Conservation (phyloP, 2,329 filamentous ascomycete species). For the Colletotrichum limetticola region DNA sequence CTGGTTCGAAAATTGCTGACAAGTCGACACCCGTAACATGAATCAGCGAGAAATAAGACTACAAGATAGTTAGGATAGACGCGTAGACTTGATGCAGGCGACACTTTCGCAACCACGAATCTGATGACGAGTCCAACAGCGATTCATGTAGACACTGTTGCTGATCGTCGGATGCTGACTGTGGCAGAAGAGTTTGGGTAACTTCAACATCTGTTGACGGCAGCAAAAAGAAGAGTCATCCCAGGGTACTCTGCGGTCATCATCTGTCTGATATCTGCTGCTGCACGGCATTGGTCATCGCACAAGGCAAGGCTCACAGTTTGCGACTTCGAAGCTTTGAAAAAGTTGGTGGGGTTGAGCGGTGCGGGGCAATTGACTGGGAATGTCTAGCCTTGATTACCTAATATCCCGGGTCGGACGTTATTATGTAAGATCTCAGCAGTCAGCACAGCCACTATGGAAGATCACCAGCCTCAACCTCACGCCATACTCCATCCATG, state of each 20-base stretch:
- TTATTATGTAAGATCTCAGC: background rate
- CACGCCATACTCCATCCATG: background rate
- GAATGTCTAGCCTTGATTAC: background rate
- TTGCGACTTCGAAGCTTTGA: background rate
- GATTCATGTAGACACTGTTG: background rate
- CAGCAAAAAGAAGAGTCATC: background rate
- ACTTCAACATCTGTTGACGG: background rate
- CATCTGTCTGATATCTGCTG: no score
- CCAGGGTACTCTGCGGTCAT: no score
- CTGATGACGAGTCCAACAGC: constrained; percentile 20
- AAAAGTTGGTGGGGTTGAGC: background rate
- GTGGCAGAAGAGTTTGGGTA: background rate
- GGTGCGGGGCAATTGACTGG: background rate
- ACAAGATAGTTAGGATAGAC: constrained; percentile 1
- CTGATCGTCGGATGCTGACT: background rate
- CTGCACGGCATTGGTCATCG: background rate
- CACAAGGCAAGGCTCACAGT: background rate
- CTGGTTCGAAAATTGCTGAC: background rate
- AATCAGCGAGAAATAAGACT: background rate
- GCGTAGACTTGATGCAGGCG: constrained; percentile 1
- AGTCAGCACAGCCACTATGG: background rate
- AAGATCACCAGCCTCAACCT: background rate
- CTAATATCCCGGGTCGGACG: background rate
- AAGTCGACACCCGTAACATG: no score
- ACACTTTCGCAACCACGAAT: background rate